These are phyloP conservation scores for Verticillium zaregamsianum DNA, from an alignment of 2,329 filamentous ascomycete genomes.

Conservation along the genomic window DNA sequence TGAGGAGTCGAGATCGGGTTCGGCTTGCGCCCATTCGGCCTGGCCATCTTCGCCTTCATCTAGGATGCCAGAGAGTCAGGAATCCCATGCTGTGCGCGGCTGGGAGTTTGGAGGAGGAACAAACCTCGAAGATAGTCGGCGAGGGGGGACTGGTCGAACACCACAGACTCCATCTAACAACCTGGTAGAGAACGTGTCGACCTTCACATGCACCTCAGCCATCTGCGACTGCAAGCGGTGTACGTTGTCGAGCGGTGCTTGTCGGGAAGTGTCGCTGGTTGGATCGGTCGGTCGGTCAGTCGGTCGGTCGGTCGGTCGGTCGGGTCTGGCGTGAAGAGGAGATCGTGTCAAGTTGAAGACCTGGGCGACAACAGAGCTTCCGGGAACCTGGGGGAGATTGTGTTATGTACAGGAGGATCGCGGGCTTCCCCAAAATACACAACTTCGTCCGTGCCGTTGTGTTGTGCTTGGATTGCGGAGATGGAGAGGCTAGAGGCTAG, in stretches of 20 bases:
- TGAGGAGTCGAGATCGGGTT: constrained; percentile 36
- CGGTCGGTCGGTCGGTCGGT: background rate
- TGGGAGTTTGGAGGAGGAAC: constrained; percentile 18
- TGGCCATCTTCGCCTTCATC: constrained; percentile 47
- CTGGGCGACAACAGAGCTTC: background rate
- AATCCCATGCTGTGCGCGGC: background rate
- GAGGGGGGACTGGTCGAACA: constrained; percentile 82
- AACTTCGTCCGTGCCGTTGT: background rate
- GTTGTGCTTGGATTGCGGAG: background rate
- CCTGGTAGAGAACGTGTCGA: constrained; percentile 8
- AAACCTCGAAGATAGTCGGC: constrained; percentile 86
- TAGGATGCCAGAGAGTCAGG: constrained; percentile 20
- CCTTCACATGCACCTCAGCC: constrained; percentile 12
- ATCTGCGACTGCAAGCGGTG: constrained; percentile 8
- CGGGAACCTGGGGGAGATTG: background rate
- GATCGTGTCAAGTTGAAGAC: background rate
- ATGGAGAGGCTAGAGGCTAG: background rate
- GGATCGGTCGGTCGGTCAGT: background rate
- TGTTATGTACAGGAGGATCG: constrained; percentile 1
- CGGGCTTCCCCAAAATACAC: background rate
- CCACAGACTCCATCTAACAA: constrained; percentile 72
- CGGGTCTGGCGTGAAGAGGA: background rate
- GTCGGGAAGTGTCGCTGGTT: background rate
- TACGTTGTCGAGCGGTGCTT: background rate
- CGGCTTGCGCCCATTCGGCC: constrained; percentile 40